Base-by-base conservation (phyloP, 2,329 filamentous ascomycete species). In the Trichophaea hybrida region DNA sequence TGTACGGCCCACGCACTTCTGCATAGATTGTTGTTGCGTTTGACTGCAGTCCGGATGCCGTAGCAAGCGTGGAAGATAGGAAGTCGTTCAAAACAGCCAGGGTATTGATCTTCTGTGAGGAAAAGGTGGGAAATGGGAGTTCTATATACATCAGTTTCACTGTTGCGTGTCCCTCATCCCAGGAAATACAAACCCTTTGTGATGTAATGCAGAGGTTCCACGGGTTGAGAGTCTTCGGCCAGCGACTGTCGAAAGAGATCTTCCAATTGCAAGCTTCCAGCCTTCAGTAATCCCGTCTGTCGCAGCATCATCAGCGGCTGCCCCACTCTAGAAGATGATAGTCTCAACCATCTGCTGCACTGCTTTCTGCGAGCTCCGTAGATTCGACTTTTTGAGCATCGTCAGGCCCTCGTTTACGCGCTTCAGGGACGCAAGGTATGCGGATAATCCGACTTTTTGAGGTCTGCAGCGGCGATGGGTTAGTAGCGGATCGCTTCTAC, bases 201-300 rank as follows among this genome's bases (percentile, higher is more conserved):
- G 68, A 96, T 84, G 70, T 85, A 96, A 72, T 95, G 87, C 49
- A 98, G 75, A 6, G 93, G 90, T 70, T 98, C 93, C 54, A 97
- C 80, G 2, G 86, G 81, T 55, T 81, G 80, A 12, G 87, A 84
- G 43, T 90, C 88, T 67, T 94, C 86, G 63, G 79, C 80, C 49
- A 98, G 75, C 57, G 89, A 78, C 61, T 85, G 83, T 63, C 89
- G 81, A 70, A 96, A 94, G 58, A 91, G 80, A 59, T 82, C 82
- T 72, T 97, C 89, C 35, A 98, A 77, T 70, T 94, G 88, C 10
- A 81, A 80, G 65, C 86, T 89, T 31, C 89, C 93, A 4, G 82
- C 80, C 68, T 84, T 86, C 61, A 96, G 76, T 38, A 98, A 77
- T 7, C 82, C 59, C 13, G 67, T 68, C 67, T 68, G 48, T 43